These are phyloP conservation scores for Dothideomycetes sp. DNA, from an alignment of 2,329 filamentous ascomycete species.

Conservation along the genomic window DNA sequence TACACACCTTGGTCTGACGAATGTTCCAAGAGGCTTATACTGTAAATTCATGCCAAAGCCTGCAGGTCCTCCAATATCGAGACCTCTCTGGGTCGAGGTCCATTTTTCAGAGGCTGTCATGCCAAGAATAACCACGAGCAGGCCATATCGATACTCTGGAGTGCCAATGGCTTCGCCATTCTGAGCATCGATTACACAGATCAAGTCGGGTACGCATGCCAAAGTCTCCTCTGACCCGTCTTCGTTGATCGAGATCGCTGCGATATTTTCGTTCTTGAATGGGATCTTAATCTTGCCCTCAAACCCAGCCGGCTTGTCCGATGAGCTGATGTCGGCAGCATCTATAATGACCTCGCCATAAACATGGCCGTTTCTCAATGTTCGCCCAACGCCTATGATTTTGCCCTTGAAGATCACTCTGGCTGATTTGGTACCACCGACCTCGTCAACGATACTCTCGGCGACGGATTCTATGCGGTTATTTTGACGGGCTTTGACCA, in stretches of 20 bases:
- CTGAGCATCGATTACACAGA: constrained; percentile 44
- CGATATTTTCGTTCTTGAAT: constrained; percentile 21
- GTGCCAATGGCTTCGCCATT: constrained; percentile 47
- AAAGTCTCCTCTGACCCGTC: constrained; percentile 24
- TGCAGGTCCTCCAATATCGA: constrained; percentile 40
- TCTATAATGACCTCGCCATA: constrained; percentile 32
- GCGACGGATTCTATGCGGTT: constrained; percentile 26
- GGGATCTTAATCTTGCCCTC: constrained; percentile 13
- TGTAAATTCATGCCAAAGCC: constrained; percentile 33
- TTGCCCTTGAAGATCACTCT: constrained; percentile 34
- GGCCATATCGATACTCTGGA: constrained; percentile 45
- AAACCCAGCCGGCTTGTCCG: constrained; percentile 6
- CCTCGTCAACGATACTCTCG: constrained; percentile 29
- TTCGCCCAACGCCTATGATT: constrained; percentile 32
- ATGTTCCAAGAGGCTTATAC: constrained; percentile 38
- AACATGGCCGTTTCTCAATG: constrained; percentile 28
- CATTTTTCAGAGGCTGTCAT: constrained; percentile 8
- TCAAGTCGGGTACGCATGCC: constrained; percentile 46
- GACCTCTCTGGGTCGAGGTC: constrained; percentile 27
- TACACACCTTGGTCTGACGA: constrained; percentile 39
- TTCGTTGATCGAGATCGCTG: constrained; percentile 12
- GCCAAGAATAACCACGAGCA: constrained; percentile 40
- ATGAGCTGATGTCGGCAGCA: constrained; percentile 13
- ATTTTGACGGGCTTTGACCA: constrained; percentile 22
- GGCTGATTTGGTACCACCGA: constrained; percentile 26